Evolutionary conservation across 2,329 filamentous ascomycete species (phyloP).

Genomic region (Trichoderma sp.): DNA sequence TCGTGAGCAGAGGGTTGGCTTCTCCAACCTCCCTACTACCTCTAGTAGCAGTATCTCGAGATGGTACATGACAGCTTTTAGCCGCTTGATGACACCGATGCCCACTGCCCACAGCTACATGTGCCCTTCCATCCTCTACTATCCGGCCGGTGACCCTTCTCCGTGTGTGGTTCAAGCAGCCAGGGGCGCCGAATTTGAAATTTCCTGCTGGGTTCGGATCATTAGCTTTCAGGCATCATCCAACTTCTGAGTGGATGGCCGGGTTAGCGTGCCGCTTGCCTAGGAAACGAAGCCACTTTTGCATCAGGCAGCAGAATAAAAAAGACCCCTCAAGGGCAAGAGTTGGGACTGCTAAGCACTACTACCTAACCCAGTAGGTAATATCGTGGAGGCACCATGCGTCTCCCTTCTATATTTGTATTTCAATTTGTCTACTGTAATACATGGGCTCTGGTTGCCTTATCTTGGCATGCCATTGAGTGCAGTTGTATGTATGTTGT

Average conservation of each 20-base stretch:
- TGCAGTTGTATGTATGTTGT: background rate
- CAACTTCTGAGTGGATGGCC: background rate
- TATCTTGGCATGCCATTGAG: background rate
- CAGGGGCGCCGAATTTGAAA: background rate
- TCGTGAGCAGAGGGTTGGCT: background rate
- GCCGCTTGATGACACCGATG: background rate
- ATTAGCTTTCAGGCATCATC: background rate
- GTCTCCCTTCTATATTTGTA: background rate
- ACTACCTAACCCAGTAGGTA: background rate
- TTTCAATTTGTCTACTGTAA: background rate
- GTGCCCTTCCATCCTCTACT: background rate
- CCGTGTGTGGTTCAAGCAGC: background rate
- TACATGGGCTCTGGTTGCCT: background rate
- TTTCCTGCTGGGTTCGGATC: background rate
- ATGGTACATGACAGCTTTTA: background rate
- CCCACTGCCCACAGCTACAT: background rate
- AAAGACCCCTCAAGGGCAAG: background rate
- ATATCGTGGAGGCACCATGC: background rate
- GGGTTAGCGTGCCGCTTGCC: background rate
- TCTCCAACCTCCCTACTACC: background rate
- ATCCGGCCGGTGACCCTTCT: background rate
- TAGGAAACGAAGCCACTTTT: background rate
- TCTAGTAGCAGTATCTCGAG: too few species aligned
- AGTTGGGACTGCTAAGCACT: background rate
- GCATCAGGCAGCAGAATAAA: slow-evolving; percentile 11